Evolutionary conservation across 352 stramenopile species (phyloP).

Genomic region (Globisporangium viniferum): DNA sequence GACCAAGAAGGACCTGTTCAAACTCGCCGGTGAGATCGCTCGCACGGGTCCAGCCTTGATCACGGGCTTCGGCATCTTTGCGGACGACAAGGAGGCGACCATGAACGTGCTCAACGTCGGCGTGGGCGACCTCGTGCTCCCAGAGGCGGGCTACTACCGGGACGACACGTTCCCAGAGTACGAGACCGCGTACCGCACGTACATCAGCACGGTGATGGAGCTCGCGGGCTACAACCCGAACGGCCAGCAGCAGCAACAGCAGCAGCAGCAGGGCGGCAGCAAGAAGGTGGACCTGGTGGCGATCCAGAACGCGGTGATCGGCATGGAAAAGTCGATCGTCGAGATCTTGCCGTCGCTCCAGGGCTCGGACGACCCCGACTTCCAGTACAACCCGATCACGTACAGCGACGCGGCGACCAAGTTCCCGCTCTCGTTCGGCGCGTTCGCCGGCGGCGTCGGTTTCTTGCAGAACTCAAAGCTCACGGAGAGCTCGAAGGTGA

Average conservation of each 20-base stretch:
- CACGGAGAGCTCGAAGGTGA: conserved; percentile 34
- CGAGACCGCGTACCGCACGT: too few relatives aligned
- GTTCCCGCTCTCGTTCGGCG: too few relatives aligned
- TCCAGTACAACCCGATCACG: too few relatives aligned
- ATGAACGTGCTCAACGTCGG: conserved; percentile 75
- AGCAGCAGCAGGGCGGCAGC: conserved; percentile 7
- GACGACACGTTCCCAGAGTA: too few relatives aligned
- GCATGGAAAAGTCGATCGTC: conserved; percentile 17
- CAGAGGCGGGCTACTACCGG: conserved; percentile 71
- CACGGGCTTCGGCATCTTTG: conserved; percentile 44
- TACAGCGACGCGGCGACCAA: too few relatives aligned
- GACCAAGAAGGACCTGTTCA: conserved; percentile 36
- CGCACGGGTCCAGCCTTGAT: conserved; percentile 56
- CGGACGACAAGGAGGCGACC: conserved; percentile 70
- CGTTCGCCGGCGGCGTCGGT: conserved; percentile 33
- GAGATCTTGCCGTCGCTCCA: too few relatives aligned
- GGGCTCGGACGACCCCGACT: too few relatives aligned
- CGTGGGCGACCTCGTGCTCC: conserved; percentile 72
- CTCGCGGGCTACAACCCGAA: too few relatives aligned
- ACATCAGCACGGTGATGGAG: too few relatives aligned
- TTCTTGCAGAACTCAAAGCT: conserved; percentile 37
- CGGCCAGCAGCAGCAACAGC: conserved; percentile 50
- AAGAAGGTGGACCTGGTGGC: too few relatives aligned
- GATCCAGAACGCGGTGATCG: not conserved
- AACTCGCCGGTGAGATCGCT: conserved; percentile 38